Evolutionary conservation across 495 filamentous ascomycete genomes (phyloP), one percentile per base, ranked within the genome.

Genomic region (Penicillium tannophilum): DNA sequence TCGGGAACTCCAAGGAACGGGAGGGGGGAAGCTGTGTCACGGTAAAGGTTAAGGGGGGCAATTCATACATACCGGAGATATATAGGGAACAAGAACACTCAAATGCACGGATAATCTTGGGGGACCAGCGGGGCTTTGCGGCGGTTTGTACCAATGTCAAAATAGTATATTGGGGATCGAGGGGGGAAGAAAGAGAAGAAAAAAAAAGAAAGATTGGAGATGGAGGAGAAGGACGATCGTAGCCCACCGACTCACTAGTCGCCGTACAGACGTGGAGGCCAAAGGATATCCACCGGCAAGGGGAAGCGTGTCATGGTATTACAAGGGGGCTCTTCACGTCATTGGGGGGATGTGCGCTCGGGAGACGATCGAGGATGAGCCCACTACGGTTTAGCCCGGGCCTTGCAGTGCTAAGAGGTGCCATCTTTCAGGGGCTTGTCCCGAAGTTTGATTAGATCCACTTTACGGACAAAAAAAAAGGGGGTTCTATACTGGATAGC

Each of bases 241-340:
- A 42, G 33, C 36, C 39, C 41, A 58, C 43, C 3, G 11, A 41
- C 39, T 39, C n/a, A 55, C 52, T 54, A 54, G 52, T 44, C 31
- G 33, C 23, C 23, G 36, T 41, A 52, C 10, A 26, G 16, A 12
- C 30, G 41, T 41, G 39, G 39, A 41, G 39, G 39, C n/a, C 39
- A 41, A 41, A 41, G 39, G 17, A 41, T 41, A 41, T n/a, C 16
- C 51, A 28, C 39, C 53, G 20, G 52, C 52, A 54, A 54, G 52
- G 52, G 52, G 52, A 54, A 31, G 12, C 8, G 39, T 28, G 42
- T 55, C 42, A 55, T 36, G 12, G 53, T 55, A 55, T 47, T 55
- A 55, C 53, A 55, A 35, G 53, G 53, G 53, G 53, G 24, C 17
- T 55, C 53, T 55, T 54, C 52, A 54, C 52, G 52, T 54, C 52